Conservation (phyloP, 805 yeast genomes). For the Schwanniomyces sp. region DNA sequence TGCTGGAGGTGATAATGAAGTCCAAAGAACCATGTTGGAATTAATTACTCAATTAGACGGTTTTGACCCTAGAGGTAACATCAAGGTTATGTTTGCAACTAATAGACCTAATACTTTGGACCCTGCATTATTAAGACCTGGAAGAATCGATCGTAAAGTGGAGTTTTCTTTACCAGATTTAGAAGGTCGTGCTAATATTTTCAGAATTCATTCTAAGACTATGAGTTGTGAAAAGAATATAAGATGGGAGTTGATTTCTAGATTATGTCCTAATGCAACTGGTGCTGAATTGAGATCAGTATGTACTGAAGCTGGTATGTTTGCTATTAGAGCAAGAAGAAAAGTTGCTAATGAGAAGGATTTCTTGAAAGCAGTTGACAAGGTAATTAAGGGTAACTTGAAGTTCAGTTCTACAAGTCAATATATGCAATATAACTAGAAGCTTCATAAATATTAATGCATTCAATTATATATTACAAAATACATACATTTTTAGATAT, state of each 20-base stretch:
- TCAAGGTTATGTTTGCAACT: slow-evolving; percentile 99
- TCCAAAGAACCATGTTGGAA: slow-evolving; percentile 98
- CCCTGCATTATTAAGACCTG: slow-evolving; percentile 97
- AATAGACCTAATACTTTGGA: slow-evolving; percentile 97
- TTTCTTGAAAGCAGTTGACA: slow-evolving; percentile 95
- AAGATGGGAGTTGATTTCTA: slow-evolving; percentile 96
- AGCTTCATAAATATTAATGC: slow-evolving; percentile 2
- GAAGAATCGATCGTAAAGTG: slow-evolving; percentile 97
- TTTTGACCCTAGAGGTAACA: slow-evolving; percentile 97
- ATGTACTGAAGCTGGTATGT: slow-evolving; percentile 99
- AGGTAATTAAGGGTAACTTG: slow-evolving; percentile 97
- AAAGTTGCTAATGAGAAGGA: slow-evolving; percentile 98
- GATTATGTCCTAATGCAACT: slow-evolving; percentile 96
- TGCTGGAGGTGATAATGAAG: slow-evolving; percentile 99
- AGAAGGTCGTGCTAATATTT: slow-evolving; percentile 97
- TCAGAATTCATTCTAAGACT: slow-evolving; percentile 94
- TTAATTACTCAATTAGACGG: slow-evolving; percentile 97
- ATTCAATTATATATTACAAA: slow-evolving; percentile 1
- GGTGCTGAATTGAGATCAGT: slow-evolving; percentile 99
- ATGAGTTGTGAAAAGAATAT: slow-evolving; percentile 98
- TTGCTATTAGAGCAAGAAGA: slow-evolving; percentile 97
- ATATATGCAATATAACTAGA: slow-evolving; percentile 95
- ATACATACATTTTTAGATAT: slow-evolving; percentile 2
- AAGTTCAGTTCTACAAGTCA: slow-evolving; percentile 96
- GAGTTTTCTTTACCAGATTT: slow-evolving; percentile 95